Evolutionary conservation across 306 rosid genomes (phyloP), one percentile per base, ranked within the genome.

Genomic region (Quercus mongolica): DNA sequence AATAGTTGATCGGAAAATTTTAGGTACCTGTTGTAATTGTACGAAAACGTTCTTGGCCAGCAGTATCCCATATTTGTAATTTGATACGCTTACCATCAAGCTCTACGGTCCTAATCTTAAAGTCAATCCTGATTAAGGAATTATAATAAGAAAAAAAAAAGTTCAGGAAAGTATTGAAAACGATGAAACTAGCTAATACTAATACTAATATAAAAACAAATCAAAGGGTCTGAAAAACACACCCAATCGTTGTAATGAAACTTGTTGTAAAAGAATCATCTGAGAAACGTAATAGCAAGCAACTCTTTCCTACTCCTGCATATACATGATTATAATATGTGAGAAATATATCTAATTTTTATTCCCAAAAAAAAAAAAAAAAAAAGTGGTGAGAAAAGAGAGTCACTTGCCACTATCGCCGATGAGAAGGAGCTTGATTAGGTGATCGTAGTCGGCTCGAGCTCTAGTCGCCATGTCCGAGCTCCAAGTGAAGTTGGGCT

Each of bases 291-390:
- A 82, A 63, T 51, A 82, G 73, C 46, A 82, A 38, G 81, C 85
- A 82, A 65, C 85, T 82, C 76, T 82, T 72, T 82, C 85, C 85
- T 72, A 82, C 85, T 19, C 85, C 81, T 82, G 85, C 71, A 82
- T 5, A 65, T 82, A 31, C 41, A 62, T 13, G 1, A 49, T 0
- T 0, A 49, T 46, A 41, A 62, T 18, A 23, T 3, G 41, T 10
- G 12, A 0, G 12, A 15, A 59, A 19, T 33, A 12, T 8, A 30
- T 6, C 28, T 23, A 33, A 64, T 23, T 0, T 17, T 64, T 28
- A 63, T 4, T 12, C 25, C 15, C 0, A 5, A 62, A 35, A 35
- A 11, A 62, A 25, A 62, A 21, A 62, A 21, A 15, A 64, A 33
- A 64, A 18, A 30, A 18, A 64, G 38, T 5, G 54, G 26, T 18